A percentile compares a stretch with the other conserved stretches of the same genome.
Evolutionary conservation across 177 flowering plant species (phyloP).

Genomic region (Vitis hybrid): DNA sequence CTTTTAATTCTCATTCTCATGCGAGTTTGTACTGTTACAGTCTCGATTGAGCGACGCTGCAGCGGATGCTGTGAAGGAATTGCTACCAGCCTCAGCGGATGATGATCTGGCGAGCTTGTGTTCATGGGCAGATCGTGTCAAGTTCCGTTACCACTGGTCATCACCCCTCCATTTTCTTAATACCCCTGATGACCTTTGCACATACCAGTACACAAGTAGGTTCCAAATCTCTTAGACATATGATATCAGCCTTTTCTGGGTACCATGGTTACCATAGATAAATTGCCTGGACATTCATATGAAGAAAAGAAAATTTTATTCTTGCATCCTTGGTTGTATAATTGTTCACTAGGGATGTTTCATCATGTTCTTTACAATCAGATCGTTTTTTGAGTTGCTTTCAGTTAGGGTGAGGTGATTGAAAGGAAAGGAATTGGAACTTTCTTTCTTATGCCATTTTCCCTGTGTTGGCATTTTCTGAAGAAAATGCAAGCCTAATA

Average conservation of each 20-base stretch:
- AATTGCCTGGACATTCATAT: not conserved
- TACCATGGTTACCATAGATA: too few species aligned
- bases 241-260: not conserved
- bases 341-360: too few species aligned
- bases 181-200: conserved; percentile 75
- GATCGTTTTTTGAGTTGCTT: too few species aligned
- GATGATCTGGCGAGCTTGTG: conserved; percentile 68
- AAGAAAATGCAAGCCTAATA: too few species aligned
- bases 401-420: too few species aligned
- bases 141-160: conserved; percentile 78
- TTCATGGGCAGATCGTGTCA: conserved; percentile 82
- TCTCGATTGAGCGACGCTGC: conserved; percentile 62
- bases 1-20: not conserved
- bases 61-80: conserved; percentile 55
- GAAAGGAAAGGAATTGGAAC: too few species aligned
- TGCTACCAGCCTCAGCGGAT: conserved; percentile 60
- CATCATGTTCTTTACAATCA: too few species aligned
- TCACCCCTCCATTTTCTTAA: conserved; percentile 74
- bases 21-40: conserved; percentile 28
- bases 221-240: not conserved
- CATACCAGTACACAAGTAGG: conserved; percentile 64
- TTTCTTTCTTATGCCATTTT: too few species aligned
- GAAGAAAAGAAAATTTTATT: not conserved
- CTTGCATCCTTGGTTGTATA: not conserved
- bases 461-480: too few species aligned